Conservation (phyloP, 139 green algal genomes). For the Picochlorum sp. region DNA sequence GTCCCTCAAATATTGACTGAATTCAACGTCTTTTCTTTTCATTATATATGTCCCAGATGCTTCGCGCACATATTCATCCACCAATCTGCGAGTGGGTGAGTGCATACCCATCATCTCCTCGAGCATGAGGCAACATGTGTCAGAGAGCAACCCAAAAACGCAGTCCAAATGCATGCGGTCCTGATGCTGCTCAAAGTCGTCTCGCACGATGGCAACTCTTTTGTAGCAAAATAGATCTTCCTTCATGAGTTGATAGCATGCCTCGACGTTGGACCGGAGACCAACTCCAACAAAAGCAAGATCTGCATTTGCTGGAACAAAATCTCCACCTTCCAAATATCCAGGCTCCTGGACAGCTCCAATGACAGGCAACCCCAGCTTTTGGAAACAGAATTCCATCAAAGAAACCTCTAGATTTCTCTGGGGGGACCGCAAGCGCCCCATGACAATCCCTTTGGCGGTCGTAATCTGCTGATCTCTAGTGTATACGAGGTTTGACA, state of each 20-base stretch:
- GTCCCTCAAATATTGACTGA: constrained; percentile 59
- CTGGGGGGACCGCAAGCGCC: constrained; percentile 62
- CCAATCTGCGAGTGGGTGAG: constrained; percentile 53
- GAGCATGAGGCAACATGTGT: constrained; percentile 80
- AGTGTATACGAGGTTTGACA: constrained; percentile 92
- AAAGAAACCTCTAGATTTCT: constrained; percentile 75
- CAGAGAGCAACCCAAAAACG: constrained; percentile 76
- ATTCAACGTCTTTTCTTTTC: constrained; percentile 49
- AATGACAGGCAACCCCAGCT: constrained; percentile 70
- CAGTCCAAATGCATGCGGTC: constrained; percentile 97
- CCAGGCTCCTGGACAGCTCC: constrained; percentile 61
- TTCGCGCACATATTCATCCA: constrained; percentile 25
- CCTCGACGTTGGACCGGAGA: constrained; percentile 80
- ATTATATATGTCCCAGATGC: constrained; percentile 1
- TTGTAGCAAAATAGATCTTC: constrained; percentile 68
- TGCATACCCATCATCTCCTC: constrained; percentile 71
- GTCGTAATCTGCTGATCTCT: constrained; percentile 90
- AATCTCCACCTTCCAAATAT: constrained; percentile 92
- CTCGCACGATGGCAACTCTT: constrained; percentile 73
- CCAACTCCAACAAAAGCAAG: constrained; percentile 75
- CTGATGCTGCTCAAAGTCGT: constrained; percentile 85
- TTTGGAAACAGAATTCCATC: constrained; percentile 81
- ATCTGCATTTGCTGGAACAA: constrained; percentile 66
- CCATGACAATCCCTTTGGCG: constrained; percentile 82
- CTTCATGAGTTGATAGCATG: constrained; percentile 81